Evolutionary conservation across 1,284 basidiomycete genomes (phyloP).

Genomic region (Microstroma glucosiphilum): DNA sequence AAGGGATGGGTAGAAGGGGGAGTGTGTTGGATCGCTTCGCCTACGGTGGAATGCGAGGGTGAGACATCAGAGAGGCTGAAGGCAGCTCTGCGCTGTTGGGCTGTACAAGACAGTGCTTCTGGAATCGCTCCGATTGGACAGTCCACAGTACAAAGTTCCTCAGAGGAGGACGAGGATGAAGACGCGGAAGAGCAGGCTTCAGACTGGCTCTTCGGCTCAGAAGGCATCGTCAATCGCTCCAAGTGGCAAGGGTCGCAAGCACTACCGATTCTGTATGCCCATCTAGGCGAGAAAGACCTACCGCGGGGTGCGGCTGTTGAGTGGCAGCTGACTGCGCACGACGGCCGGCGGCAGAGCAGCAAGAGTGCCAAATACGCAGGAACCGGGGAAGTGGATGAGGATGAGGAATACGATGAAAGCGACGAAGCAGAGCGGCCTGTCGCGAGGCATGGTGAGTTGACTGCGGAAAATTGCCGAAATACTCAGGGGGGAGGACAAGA

Average conservation of each 20-base stretch:
- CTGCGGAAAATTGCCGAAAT: too few species aligned
- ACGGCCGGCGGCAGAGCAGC: conserved; percentile 20
- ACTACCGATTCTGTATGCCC: conserved; percentile 28
- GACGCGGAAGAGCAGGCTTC: conserved; percentile 6
- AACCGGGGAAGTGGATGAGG: conserved; percentile 15
- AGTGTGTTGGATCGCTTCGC: conserved; percentile 43
- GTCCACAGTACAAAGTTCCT: neutral
- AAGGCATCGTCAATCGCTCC: conserved; percentile 7
- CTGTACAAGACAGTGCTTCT: neutral
- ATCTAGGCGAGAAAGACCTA: conserved; percentile 20
- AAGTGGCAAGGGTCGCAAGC: neutral
- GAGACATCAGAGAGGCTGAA: conserved; percentile 12
- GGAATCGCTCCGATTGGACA: neutral
- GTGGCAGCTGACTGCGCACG: conserved; percentile 46
- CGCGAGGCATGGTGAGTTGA: neutral
- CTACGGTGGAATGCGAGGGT: conserved; percentile 9
- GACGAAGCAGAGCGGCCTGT: conserved; percentile 12
- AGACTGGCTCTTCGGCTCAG: conserved; percentile 12
- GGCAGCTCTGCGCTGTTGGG: conserved; percentile 10
- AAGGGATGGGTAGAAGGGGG: conserved; percentile 42
- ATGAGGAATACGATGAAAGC: conserved; percentile 25
- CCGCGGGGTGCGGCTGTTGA: conserved; percentile 36
- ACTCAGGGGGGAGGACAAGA: too few species aligned
- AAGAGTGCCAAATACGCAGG: neutral
- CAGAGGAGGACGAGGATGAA: conserved; percentile 14